A percentile compares a stretch with the other conserved stretches of the same genome.
phyloP scores from a whole-genome alignment of 805 yeast species.

The Schizosaccharomyces osmophilus region DNA sequence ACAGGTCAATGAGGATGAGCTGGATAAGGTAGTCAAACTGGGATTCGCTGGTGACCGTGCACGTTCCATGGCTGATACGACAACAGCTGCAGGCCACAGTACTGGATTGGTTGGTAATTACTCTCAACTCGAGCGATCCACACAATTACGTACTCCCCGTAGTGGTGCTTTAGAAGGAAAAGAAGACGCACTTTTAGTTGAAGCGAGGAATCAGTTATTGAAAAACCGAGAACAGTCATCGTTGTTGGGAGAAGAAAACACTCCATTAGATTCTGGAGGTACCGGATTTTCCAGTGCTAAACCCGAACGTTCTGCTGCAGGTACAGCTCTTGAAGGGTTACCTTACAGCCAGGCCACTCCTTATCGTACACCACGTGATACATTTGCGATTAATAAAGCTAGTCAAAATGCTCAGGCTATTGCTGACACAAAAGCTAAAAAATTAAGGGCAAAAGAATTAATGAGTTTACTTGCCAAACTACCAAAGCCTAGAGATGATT shows the following conservation, averaged over 20 bases:
- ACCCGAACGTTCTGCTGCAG: conserved; percentile 3
- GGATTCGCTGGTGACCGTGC: conserved; percentile 7
- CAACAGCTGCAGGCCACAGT: neutral
- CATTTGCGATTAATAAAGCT: conserved; percentile 7
- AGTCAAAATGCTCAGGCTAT: conserved; percentile 6
- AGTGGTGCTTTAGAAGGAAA: conserved; percentile 3
- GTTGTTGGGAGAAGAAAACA: conserved; percentile 13
- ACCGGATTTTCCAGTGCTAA: conserved; percentile 3
- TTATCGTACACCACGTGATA: conserved; percentile 6
- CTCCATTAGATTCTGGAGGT: conserved; percentile 7
- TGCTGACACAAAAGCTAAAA: conserved; percentile 5
- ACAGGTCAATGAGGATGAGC: conserved; percentile 12
- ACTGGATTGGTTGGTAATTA: neutral
- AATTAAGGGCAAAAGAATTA: conserved; percentile 2
- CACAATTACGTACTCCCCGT: conserved; percentile 6
- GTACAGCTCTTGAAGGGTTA: neutral
- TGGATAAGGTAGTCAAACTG: conserved; percentile 13
- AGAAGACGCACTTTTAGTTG: conserved; percentile 17
- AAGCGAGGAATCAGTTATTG: conserved; percentile 16
- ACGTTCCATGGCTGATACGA: conserved; percentile 1
- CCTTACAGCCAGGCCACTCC: neutral
- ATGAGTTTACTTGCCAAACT: conserved; percentile 8
- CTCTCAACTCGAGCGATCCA: neutral
- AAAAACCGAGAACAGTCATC: conserved; percentile 16
- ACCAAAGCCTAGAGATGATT: conserved; percentile 20